These are phyloP conservation scores for Pichia sp. DNA, from an alignment of 1,139 yeast genomes.

Conservation along the genomic window DNA sequence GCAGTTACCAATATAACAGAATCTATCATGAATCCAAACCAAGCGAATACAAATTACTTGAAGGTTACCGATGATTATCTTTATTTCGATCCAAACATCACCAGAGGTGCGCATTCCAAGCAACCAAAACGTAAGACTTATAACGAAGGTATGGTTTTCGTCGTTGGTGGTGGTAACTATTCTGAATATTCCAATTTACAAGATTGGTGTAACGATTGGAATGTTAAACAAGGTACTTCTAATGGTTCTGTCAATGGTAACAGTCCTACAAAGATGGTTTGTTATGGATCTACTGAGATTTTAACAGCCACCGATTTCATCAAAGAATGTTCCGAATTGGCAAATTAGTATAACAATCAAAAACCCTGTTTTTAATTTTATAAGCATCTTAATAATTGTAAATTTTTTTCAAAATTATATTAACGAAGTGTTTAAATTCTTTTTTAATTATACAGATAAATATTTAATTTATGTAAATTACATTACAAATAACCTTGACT, in stretches of 20 bases:
- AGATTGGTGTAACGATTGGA: constrained; percentile 64
- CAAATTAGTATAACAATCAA: neutral
- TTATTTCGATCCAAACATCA: constrained; percentile 81
- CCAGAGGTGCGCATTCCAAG: constrained; percentile 85
- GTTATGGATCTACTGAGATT: constrained; percentile 86
- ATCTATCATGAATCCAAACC: constrained; percentile 81
- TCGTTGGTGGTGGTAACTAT: constrained; percentile 96
- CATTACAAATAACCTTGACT: constrained; percentile 47
- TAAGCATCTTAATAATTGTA: too few species aligned
- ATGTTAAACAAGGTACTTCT: constrained; percentile 17
- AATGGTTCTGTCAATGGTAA: constrained; percentile 7
- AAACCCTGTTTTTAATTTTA: too few species aligned
- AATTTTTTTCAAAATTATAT: too few species aligned
- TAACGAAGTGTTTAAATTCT: too few species aligned
- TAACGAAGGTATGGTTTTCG: constrained; percentile 81
- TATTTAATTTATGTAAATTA: too few species aligned
- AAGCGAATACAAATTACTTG: constrained; percentile 58
- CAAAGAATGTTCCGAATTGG: constrained; percentile 60
- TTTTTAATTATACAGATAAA: neutral
- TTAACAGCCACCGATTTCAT: constrained; percentile 76
- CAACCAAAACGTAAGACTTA: constrained; percentile 86
- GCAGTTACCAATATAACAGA: constrained; percentile 91
- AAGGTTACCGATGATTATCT: constrained; percentile 84
- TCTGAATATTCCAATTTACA: constrained; percentile 91
- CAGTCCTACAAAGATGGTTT: constrained; percentile 44